Evolutionary conservation across 2,329 filamentous ascomycete genomes (phyloP).

Genomic region (Talaromyces sp.): DNA sequence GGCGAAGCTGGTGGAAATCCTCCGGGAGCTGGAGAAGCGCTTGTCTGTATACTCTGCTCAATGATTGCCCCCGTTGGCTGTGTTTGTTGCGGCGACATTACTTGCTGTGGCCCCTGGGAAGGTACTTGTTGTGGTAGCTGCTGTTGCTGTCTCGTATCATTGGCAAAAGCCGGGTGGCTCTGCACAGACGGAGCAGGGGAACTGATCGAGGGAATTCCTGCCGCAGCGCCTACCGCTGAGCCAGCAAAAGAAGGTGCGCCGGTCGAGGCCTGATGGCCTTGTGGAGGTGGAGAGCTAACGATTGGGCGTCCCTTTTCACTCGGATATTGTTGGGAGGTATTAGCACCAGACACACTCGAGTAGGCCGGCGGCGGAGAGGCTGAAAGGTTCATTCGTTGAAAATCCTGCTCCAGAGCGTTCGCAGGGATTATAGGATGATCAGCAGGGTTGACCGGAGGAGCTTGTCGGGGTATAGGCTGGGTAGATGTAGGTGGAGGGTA

Average conservation of each 20-base stretch:
- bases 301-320: constrained; percentile 68
- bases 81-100: constrained; percentile 36
- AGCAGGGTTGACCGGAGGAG: constrained; percentile 12
- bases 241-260: constrained; percentile 24
- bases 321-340: constrained; percentile 59
- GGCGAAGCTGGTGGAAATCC: constrained; percentile 70
- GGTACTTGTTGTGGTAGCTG: constrained; percentile 33
- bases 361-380: constrained; percentile 94
- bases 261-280: constrained; percentile 28
- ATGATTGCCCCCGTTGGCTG: constrained; percentile 27
- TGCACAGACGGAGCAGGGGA: constrained; percentile 35
- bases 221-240: constrained; percentile 21
- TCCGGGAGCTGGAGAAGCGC: constrained; percentile 36
- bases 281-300: constrained; percentile 24
- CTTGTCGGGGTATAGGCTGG: constrained; percentile 23
- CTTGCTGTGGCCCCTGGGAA: constrained; percentile 2
- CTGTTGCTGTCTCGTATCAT: constrained; percentile 61
- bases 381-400: constrained; percentile 73
- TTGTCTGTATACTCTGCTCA: constrained; percentile 28
- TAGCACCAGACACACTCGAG: constrained; percentile 63
- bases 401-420: constrained; percentile 78
- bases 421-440: constrained; percentile 47
- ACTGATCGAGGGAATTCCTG: constrained; percentile 12
- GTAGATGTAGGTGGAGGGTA: constrained; percentile 31
- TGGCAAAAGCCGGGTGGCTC: constrained; percentile 86